Evolutionary conservation across 1,284 basidiomycete species (phyloP), one percentile per base, ranked within the genome.

Genomic region (Meira miltonrushii): DNA sequence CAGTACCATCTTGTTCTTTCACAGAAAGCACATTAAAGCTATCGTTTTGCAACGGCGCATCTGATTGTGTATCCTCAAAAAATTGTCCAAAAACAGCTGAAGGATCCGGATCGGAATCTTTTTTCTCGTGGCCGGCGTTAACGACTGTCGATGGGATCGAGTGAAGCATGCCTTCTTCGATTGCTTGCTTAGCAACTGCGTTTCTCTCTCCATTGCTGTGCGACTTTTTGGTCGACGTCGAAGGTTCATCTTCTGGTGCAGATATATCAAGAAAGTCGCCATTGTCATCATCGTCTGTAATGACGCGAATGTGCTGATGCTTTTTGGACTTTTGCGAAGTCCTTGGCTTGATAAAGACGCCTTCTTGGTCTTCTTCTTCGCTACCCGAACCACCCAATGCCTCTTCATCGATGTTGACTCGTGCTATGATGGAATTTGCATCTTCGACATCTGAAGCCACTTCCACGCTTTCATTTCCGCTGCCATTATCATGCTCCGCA

Each of bases 1-100:
- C 72, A 15, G 49, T 55, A 10, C 66, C 63, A 38, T 63, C 67
- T 15, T 61, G 66, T 19, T 55, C 62, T 7, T 53, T 59, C 8
- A 40, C 49, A 4, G 64, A 66, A 46, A 73, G 67, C 19, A 75
- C 61, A 57, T 73, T 67, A 28, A 72, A 59, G n/a, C 66, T 69
- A 38, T 67, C 68, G 13, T 69, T 68, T 15, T 65, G 66, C 50
- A 61, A 48, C 10, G 61, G 57, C 33, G 64, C 57, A 37, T 67
- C 65, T 6, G 49, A 38, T 43, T 72, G 72, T 19, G 71, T 74
- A n/a, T 62, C 65, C 25, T 68, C 59, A 56, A 75, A 75, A 61
- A 75, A 75, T 39, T 72, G 71, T 11, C 69, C 73, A 9, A 75
- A 67, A 43, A 21, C n/a, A 43, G 41, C n/a, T n/a, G 41, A 43